Evolutionary conservation across 495 filamentous ascomycete species (phyloP), one percentile per base, ranked within the genome.

Genomic region (Talaromyces wortmannii): DNA sequence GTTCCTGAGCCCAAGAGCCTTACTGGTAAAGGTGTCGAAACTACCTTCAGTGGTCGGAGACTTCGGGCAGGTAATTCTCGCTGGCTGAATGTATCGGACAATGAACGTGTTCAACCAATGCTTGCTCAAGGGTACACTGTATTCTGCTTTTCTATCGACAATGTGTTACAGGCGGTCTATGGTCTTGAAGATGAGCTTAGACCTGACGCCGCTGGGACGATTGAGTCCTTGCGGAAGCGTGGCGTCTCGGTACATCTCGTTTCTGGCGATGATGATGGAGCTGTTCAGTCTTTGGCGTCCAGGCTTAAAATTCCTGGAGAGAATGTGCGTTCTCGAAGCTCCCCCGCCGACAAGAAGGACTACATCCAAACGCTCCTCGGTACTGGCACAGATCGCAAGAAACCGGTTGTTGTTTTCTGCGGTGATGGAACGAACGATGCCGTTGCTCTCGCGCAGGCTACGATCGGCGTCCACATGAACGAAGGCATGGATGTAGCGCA

Each of bases 361-460:
- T 88, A 88, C 63, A 71, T 90, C 50, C 66, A 83, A 63, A 7
- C 59, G 80, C 52, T 67, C 31, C 55, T 60, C 18, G 7, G 12
- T 36, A 40, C 4, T 42, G 31, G 52, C 51, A 31, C 52, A 55
- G 31, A 31, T 23, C 12, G 3, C 11, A 53, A 60, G 52, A 52
- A 64, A 67, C 48, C 66, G 7, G 56, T 76, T 4, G 76, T 90
- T 17, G 57, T 91, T 15, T 91, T 92, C 67, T 77, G 78, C 59
- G 89, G 89, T 45, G 89, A 94, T 61, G 89, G 89, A 7, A 89
- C 86, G 4, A 94, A 94, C 66, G 89, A 92, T 63, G 87, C 89
- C 0, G 73, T 84, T 11, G 88, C 89, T 2, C 76, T 94, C 6
- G 80, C 85, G 3, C 78, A 82, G 59, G 86, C 89, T n/a, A 81